phyloP scores from a whole-genome alignment of 2,329 filamentous ascomycete genomes.

The Fusarium nanum region DNA sequence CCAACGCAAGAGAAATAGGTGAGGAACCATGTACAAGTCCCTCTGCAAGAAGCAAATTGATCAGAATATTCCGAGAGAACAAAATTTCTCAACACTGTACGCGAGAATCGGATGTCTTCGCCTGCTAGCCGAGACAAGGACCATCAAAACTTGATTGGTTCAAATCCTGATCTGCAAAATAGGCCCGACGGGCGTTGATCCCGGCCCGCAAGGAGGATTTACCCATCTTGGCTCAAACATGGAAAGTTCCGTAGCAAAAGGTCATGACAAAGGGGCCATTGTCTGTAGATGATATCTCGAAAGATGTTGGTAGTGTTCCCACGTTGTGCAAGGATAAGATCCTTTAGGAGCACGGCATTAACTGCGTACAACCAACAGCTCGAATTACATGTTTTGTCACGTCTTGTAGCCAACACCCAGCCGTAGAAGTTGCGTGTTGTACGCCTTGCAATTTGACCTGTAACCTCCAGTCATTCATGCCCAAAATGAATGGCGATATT shows the following conservation, averaged over 20 bases:
- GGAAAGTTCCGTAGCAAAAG: neutral
- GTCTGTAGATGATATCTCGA: neutral
- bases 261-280: neutral
- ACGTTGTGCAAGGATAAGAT: neutral
- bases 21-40: neutral
- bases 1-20: neutral
- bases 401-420: neutral
- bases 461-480: neutral
- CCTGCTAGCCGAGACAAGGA: conserved; percentile 2
- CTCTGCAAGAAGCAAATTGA: neutral
- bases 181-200: neutral
- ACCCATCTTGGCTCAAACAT: neutral
- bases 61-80: neutral
- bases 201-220: conserved; percentile 7
- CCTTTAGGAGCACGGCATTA: neutral
- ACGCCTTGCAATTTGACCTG: neutral
- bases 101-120: neutral
- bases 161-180: neutral
- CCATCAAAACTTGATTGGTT: neutral
- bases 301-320: neutral
- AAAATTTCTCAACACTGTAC: neutral
- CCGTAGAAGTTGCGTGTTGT: neutral
- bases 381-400: neutral
- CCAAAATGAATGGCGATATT: neutral
- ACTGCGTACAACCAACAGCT: neutral